Conservation (phyloP, 1,284 basidiomycete species). For the Ustilago cynodontis region DNA sequence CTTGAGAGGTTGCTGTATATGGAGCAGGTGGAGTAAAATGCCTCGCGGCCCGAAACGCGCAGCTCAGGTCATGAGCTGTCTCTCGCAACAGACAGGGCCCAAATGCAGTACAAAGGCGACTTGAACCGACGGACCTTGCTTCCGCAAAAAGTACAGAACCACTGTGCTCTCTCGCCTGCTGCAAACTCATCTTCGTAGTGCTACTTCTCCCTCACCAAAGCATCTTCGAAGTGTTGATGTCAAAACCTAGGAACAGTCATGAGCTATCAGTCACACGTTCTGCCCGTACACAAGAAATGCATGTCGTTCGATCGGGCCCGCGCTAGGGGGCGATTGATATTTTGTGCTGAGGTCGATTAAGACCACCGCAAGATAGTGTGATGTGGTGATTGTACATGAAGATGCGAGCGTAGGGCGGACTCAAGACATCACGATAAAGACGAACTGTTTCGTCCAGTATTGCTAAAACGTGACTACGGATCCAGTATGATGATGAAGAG, state of each 20-base stretch:
- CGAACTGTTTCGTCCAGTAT: constrained; percentile 15
- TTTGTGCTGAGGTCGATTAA: constrained; percentile 21
- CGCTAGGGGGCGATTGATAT: constrained; percentile 47
- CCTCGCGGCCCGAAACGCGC: too few species aligned
- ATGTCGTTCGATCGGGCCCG: constrained; percentile 34
- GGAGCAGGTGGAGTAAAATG: too few species aligned
- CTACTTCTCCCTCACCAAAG: too few species aligned
- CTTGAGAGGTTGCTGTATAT: too few species aligned
- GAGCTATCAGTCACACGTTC: not conserved
- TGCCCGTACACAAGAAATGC: not conserved
- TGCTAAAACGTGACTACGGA: constrained; percentile 23
- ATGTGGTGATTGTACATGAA: constrained; percentile 44
- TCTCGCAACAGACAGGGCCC: too few species aligned
- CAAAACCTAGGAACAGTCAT: not conserved
- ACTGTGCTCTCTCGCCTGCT: too few species aligned
- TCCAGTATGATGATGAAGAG: constrained; percentile 10
- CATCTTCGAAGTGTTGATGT: too few species aligned
- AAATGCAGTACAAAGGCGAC: too few species aligned
- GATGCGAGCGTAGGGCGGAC: constrained; percentile 37
- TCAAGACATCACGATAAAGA: constrained; percentile 26
- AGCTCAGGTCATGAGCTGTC: too few species aligned
- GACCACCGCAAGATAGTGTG: constrained; percentile 17
- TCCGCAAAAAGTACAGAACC: too few species aligned
- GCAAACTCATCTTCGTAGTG: too few species aligned
- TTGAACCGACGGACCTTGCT: too few species aligned